phyloP scores from a whole-genome alignment of 192 early-diverging fungal species.

The Backusella liffmaniae region DNA sequence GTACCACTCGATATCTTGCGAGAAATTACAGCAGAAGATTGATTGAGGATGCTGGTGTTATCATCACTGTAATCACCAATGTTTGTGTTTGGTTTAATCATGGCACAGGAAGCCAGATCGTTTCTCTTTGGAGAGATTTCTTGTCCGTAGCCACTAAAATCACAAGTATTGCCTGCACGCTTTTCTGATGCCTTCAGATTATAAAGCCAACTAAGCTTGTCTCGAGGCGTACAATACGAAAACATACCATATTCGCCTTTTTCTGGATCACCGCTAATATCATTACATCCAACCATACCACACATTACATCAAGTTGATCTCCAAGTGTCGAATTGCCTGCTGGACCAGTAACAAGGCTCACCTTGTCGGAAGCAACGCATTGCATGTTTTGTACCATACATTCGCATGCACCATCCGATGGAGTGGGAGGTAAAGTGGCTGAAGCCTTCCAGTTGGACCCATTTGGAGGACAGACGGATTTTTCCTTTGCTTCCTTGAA shows the following conservation, averaged over 20 bases:
- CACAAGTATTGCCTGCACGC: conserved; percentile 1
- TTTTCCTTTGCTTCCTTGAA: conserved; percentile 42
- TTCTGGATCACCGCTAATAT: conserved; percentile 43
- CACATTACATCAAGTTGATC: conserved; percentile 44
- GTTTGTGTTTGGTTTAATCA: conserved; percentile 6
- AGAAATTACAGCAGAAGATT: not conserved
- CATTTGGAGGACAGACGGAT: conserved; percentile 45
- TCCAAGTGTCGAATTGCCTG: conserved; percentile 30
- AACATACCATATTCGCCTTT: conserved; percentile 45
- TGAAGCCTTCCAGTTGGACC: conserved; percentile 54
- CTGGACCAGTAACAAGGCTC: conserved; percentile 16
- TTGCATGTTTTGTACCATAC: conserved; percentile 59
- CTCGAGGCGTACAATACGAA: conserved; percentile 43
- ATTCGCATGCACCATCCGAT: conserved; percentile 57
- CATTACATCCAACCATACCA: conserved; percentile 43
- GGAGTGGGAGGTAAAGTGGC: conserved; percentile 62
- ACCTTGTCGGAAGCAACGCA: conserved; percentile 46
- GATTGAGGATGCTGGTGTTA: not conserved
- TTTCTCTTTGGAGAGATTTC: conserved; percentile 11
- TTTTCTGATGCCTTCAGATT: conserved; percentile 28
- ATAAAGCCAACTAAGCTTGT: conserved; percentile 52
- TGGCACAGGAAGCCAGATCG: conserved; percentile 17
- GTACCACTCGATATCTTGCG: not conserved
- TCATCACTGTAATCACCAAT: not conserved
- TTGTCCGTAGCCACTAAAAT: conserved; percentile 25